Evolutionary conservation across 2,329 filamentous ascomycete genomes (phyloP), one percentile per base, ranked within the genome.

Genomic region (Epichloe baconii): DNA sequence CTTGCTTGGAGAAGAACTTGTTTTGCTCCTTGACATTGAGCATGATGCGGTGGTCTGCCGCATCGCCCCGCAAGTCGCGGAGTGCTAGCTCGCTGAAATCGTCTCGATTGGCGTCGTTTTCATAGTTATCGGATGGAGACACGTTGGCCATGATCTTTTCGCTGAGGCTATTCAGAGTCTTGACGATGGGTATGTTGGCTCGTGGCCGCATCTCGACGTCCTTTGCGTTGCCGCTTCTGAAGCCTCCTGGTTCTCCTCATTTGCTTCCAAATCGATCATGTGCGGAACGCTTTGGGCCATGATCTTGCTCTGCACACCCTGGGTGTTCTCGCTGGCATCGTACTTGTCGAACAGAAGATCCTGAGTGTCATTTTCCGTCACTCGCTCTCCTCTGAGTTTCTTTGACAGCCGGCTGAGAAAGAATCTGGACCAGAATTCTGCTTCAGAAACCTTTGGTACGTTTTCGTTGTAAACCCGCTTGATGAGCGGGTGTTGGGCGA

Each of bases 111-210:
- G 82, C 47, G 48, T 82, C 79, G 2, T 82, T 78, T 5, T 74
- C 76, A 54, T 83, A 77, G 1, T 79, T 76, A 63, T 96, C 89
- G 5, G 84, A 80, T 1, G 89, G 85, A 2, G 85, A 80, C 11
- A 95, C 88, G 56, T 90, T 86, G 46, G 85, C 85, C 77, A 98
- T 85, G 64, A 98, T 86, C 68, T 94, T 96, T 66, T 93, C 88
- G 60, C 88, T 95, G 51, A 97, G 77, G 54, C 79, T 88, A 65
- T 98, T 98, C 51, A 98, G 72, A 0, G 88, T 89, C 55, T 85
- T 82, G 56, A 97, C 84, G 55, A 97, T 94, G 11, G 89, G 90
- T 2, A 93, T 83, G 62, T 93, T 91, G 44, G 79, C 71, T 11
- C 82, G 76, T 2, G 89, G 88, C 36, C 88, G 79, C 88, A 97